Base-by-base conservation (phyloP, 495 filamentous ascomycete genomes). In the Lasiosphaeria miniovina region DNA sequence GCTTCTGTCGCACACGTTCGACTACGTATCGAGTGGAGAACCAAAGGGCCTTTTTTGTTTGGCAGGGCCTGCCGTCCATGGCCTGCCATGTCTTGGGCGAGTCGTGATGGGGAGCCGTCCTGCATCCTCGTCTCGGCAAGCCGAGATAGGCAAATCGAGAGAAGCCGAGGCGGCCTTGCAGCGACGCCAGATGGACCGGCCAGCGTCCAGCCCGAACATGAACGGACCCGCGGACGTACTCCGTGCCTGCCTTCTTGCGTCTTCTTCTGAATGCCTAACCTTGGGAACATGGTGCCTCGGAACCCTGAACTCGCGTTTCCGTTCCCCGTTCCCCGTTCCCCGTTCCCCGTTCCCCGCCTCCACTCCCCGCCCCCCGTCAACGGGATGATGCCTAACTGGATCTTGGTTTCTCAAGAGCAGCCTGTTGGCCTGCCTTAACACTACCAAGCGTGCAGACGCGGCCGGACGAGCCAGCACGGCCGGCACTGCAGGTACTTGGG, bases 311-410 rank as follows among this genome's bases (percentile, higher is more conserved):
- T 24, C 2, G 24, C 24, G 24, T 24, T 24, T 2, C 24, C 24
- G 24, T 24, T 24, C 24, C 24, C 24, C 24, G 24, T 24, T 24
- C 24, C 24, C 24, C 24, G 24, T 24, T 24, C 24, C 24, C 24
- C 24, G 24, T 24, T 24, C 24, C 24, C 24, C 24, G 24, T 24
- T 24, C 24, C 24, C 24, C 24, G 24, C 24, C 24, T 24, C 24
- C 24, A 24, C 24, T 24, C 24, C 24, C 24, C 24, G 24, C 24
- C 24, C 24, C 24, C 2, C 24, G 24, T 24, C 24, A 24, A 24
- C 24, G 49, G 12, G 45, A 43, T 40, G 53, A 55, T 45, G 53
- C 53, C 53, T 45, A 55, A 55, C 53, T 45, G 6, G 17, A 35
- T 55, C 53, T 9, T 11, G n/a, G 9, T 53, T 40, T 53, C 24